phyloP scores from a whole-genome alignment of 2,329 filamentous ascomycete species.

The Erysiphe neolycopersici region DNA sequence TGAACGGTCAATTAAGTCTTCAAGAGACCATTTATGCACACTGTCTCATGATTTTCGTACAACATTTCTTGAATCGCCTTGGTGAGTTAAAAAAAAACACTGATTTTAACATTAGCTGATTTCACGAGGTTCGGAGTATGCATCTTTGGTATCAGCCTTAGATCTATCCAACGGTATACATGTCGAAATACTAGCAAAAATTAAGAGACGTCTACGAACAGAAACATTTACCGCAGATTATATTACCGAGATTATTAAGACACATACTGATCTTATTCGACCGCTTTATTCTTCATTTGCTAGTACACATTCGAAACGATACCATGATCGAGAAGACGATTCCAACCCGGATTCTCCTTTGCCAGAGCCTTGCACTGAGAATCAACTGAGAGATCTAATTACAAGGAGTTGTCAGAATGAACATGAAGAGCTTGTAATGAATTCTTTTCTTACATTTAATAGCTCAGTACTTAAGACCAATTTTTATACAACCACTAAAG shows the following conservation, averaged over 20 bases:
- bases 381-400: conserved; percentile 48
- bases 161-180: conserved; percentile 62
- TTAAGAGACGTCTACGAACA: conserved; percentile 82
- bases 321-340: conserved; percentile 24
- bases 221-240: conserved; percentile 98
- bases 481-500: conserved; percentile 83
- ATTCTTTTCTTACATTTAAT: conserved; percentile 90
- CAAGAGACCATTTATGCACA: conserved; percentile 96
- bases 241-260: conserved; percentile 87
- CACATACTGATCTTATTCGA: conserved; percentile 67
- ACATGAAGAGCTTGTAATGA: conserved; percentile 96
- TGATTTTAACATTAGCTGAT: neutral
- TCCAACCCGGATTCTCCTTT: conserved; percentile 27
- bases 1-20: conserved; percentile 59
- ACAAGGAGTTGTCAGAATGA: conserved; percentile 64
- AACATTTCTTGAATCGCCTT: conserved; percentile 91
- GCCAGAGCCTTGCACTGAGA: conserved; percentile 47
- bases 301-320: conserved; percentile 43
- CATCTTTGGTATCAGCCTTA: conserved; percentile 55
- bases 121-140: conserved; percentile 45
- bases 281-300: conserved; percentile 81
- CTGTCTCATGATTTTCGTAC: conserved; percentile 91
- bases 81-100: conserved; percentile 17
- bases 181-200: conserved; percentile 59
- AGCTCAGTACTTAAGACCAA: conserved; percentile 85